A percentile compares a stretch with the other conserved stretches of the same genome.
Conservation (phyloP, 495 filamentous ascomycete species). For the Penicillium simplicissimum region DNA sequence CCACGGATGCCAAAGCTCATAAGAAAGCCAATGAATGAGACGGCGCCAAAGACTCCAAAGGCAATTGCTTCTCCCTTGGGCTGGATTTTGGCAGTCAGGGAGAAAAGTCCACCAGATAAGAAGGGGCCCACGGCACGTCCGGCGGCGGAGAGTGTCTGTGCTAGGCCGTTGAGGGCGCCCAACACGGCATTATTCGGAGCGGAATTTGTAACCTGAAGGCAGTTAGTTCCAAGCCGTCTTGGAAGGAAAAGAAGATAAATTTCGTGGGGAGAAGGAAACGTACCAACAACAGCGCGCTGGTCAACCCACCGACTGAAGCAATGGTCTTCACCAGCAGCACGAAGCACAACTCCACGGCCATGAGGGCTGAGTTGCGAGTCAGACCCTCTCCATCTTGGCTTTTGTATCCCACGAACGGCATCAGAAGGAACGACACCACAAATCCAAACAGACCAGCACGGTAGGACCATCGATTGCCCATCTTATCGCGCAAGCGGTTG, state of each 20-base stretch:
- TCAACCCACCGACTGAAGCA: constrained; percentile 83
- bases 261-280: constrained; percentile 22
- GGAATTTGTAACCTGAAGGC: constrained; percentile 80
- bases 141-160: constrained; percentile 89
- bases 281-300: constrained; percentile 84
- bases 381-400: constrained; percentile 48
- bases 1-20: constrained; percentile 71
- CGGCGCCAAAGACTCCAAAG: constrained; percentile 79
- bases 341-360: constrained; percentile 67
- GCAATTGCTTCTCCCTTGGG: constrained; percentile 83
- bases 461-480: constrained; percentile 86
- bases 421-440: constrained; percentile 76
- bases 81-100: constrained; percentile 63
- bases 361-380: constrained; percentile 62
- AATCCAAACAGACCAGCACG: constrained; percentile 78
- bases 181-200: constrained; percentile 83
- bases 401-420: constrained; percentile 87
- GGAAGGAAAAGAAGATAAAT: background rate
- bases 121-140: constrained; percentile 89
- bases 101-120: constrained; percentile 80
- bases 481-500: constrained; percentile 70
- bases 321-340: constrained; percentile 86
- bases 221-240: background rate
- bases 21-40: constrained; percentile 74
- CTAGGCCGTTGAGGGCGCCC: constrained; percentile 89